These are phyloP conservation scores for Podospora australis DNA, from an alignment of 495 filamentous ascomycete species.

Conservation along the genomic window DNA sequence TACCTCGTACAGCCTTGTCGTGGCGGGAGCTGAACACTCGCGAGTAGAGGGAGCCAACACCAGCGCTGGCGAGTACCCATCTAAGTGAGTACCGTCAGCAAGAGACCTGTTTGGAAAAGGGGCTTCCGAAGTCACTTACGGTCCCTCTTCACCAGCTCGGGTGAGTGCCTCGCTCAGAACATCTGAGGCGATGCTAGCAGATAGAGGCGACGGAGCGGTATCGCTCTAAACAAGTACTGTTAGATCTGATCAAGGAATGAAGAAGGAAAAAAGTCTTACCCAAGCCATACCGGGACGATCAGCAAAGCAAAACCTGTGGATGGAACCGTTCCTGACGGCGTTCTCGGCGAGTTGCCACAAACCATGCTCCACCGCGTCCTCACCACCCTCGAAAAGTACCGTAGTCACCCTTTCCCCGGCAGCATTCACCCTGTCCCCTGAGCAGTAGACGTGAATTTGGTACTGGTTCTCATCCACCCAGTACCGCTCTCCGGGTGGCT, in stretches of 20 bases:
- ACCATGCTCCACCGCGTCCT: conserved; percentile 66
- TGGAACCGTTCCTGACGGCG: conserved; percentile 64
- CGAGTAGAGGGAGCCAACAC: conserved; percentile 76
- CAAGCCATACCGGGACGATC: conserved; percentile 86
- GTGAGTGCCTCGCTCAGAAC: conserved; percentile 78
- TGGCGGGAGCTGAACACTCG: conserved; percentile 85
- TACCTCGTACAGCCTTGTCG: conserved; percentile 59
- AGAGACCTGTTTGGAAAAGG: background rate
- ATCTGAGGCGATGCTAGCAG: conserved; percentile 82
- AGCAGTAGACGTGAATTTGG: conserved; percentile 76
- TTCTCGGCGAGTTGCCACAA: conserved; percentile 65
- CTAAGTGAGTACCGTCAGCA: background rate
- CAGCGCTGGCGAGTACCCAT: conserved; percentile 61
- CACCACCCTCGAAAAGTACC: conserved; percentile 75
- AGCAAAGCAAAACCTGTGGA: conserved; percentile 87
- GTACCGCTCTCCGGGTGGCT: conserved; percentile 63
- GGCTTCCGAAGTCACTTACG: conserved; percentile 27
- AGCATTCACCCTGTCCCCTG: conserved; percentile 55
- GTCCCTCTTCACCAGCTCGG: conserved; percentile 72
- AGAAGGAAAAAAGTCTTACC: conserved; percentile 34
- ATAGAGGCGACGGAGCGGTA: conserved; percentile 87
- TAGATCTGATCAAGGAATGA: too few relatives aligned
- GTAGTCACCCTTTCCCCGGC: conserved; percentile 54
- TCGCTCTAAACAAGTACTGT: conserved; percentile 65
- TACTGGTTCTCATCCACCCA: conserved; percentile 78